Base-by-base conservation (phyloP, 345 rosid genomes). In the Xanthoceras sorbifolium region DNA sequence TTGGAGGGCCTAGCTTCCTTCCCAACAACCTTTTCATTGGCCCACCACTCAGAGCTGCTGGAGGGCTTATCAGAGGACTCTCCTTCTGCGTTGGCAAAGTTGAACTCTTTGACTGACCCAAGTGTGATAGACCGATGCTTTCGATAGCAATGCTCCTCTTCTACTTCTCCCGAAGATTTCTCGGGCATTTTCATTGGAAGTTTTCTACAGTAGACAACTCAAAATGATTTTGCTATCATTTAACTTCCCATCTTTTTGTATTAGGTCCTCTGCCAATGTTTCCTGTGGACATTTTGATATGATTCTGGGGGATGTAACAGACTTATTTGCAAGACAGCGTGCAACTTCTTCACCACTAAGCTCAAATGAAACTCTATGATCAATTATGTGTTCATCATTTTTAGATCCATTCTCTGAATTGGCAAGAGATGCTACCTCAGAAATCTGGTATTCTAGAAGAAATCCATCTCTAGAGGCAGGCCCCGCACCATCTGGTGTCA, bases 301-400 rank as follows among this genome's bases (percentile, higher is more conserved):
- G 63, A 80, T 80, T 81, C 91, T 86, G 23, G 66, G 44, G 9
- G 85, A 75, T n/a, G 78, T 44, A 54, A 64, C 72, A 12, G 91
- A 82, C 76, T 87, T 91, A 68, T 70, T 93, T 18, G 90, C 92
- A 63, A 94, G 89, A 86, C 97, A 91, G 59, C 92, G 94, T 0
- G 97, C 98, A 67, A 94, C 97, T 69, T 94, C 98, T 84, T 94
- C 98, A 7, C 98, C 97, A 34, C 94, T 93, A 80, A 94, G 78
- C 88, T 94, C 98, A 64, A 94, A 94, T 1, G 97, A 94, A 57
- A 94, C 97, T 82, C 98, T 88, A 78, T 93, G 97, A 70, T 86
- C 84, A 62, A 85, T 79, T 38, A 84, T 69, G 29, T 59, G 75
- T 20, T 87, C 92, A 26, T 80, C 81, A 20, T 48, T 77, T 79